Evolutionary conservation across 2,329 filamentous ascomycete genomes (phyloP), one percentile per base, ranked within the genome.

Genomic region (Diplocarpon mali): DNA sequence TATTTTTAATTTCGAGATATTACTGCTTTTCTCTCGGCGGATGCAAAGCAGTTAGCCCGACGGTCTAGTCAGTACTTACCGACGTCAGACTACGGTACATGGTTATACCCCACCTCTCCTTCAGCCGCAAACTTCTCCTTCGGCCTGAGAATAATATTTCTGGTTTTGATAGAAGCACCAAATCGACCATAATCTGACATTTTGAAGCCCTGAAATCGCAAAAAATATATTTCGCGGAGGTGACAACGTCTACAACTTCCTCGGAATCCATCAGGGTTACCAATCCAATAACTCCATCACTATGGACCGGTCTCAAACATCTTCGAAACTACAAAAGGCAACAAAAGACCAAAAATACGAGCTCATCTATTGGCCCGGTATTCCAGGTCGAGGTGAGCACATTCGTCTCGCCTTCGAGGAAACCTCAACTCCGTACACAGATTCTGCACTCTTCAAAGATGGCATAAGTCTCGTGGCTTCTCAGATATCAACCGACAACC

Each of bases 331-430:
- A 38, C 65, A 66, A 61, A 66, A 62, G 55, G 64, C 64, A 11
- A 52, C 62, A 54, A 68, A 72, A 35, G 43, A 41, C 38, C 60
- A 65, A 10, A 46, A 46, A 15, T 54, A 51, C 48, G 48, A 53
- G 32, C 45, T 56, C 7, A 46, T 54, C 30, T 56, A 54, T 42
- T 56, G 51, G 49, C 48, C 54, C 13, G 48, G 46, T 29, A 29
- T 86, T 20, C 85, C 85, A 29, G 85, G 85, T 34, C 80, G 85
- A 39, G 85, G 78, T 49, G 85, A 90, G 60, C 76, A 78, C 61
- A 66, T 88, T 58, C 83, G 85, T 16, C 73, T 90, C 10, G 71
- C 72, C 13, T 76, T 90, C 53, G 84, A 89, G 65, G 82, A 83
- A 42, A 70, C 76, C 15, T 72, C 72, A 14, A 74, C 74, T 1